Conservation (phyloP, 345 rosid species). For the Boechera retrofracta region DNA sequence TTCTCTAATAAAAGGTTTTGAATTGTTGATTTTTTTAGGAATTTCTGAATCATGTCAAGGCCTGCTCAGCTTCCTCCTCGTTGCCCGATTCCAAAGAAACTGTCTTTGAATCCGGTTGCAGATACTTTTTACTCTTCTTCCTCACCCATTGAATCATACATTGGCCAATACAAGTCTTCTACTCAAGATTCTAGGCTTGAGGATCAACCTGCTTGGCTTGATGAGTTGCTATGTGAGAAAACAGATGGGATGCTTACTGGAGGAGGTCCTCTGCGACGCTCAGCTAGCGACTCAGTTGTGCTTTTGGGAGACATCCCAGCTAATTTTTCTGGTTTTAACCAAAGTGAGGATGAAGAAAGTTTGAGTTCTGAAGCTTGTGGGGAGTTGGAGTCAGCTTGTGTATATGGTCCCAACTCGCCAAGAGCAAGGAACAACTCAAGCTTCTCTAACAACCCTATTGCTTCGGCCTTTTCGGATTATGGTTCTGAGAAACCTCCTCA, state of each 20-base stretch:
- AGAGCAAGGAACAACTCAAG: slow-evolving; percentile 54
- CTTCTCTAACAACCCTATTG: slow-evolving; percentile 60
- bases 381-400: slow-evolving; percentile 62
- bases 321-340: slow-evolving; percentile 49
- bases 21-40: neutral
- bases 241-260: slow-evolving; percentile 48
- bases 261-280: slow-evolving; percentile 59
- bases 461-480: slow-evolving; percentile 68
- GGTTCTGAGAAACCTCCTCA: slow-evolving; percentile 52
- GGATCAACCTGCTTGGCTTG: slow-evolving; percentile 71
- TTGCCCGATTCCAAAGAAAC: slow-evolving; percentile 65
- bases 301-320: slow-evolving; percentile 59
- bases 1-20: neutral
- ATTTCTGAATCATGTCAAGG: slow-evolving; percentile 43
- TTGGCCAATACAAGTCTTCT: slow-evolving; percentile 50
- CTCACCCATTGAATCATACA: slow-evolving; percentile 39
- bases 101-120: slow-evolving; percentile 40
- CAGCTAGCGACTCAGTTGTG: slow-evolving; percentile 74
- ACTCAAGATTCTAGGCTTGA: slow-evolving; percentile 57
- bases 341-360: slow-evolving; percentile 47
- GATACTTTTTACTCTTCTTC: slow-evolving; percentile 47
- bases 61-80: slow-evolving; percentile 80
- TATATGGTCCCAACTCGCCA: slow-evolving; percentile 86
- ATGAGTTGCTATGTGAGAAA: slow-evolving; percentile 57
- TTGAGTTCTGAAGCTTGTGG: slow-evolving; percentile 47